Percentiles rank a stretch among this genome's conserved stretches.
Evolutionary conservation across 805 yeast species (phyloP).

Genomic region (Monosporozyma siamensis): DNA sequence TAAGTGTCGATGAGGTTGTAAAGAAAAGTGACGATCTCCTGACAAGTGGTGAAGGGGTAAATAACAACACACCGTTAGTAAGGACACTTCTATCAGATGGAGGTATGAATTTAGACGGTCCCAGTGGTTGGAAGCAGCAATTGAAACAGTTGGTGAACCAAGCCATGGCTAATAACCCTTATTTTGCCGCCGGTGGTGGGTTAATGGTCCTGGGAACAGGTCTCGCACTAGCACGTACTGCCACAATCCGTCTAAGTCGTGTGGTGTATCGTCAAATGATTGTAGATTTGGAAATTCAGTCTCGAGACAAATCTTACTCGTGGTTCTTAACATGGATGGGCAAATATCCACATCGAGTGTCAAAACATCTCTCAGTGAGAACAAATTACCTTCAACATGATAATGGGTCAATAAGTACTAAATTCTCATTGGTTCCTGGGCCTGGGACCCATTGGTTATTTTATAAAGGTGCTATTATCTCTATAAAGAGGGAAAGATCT

Average conservation of each 20-base stretch:
- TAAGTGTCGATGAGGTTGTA: too few relatives aligned
- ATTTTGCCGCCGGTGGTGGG: slow-evolving; percentile 98
- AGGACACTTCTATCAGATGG: background rate
- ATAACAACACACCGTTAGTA: too few relatives aligned
- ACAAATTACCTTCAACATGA: slow-evolving; percentile 82
- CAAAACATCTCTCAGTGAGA: slow-evolving; percentile 84
- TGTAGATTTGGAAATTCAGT: slow-evolving; percentile 87
- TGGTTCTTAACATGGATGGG: slow-evolving; percentile 99
- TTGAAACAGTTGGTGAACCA: slow-evolving; percentile 34
- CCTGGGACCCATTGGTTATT: slow-evolving; percentile 88
- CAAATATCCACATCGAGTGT: slow-evolving; percentile 58
- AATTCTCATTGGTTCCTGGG: slow-evolving; percentile 89
- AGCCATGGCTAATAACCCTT: slow-evolving; percentile 68
- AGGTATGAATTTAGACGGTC: background rate
- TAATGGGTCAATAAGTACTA: slow-evolving; percentile 82
- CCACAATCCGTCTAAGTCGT: slow-evolving; percentile 50
- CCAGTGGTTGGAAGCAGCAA: background rate
- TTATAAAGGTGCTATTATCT: slow-evolving; percentile 81
- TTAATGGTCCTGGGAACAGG: slow-evolving; percentile 91
- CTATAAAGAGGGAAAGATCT: slow-evolving; percentile 82
- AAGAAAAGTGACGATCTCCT: too few relatives aligned
- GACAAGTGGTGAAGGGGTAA: too few relatives aligned
- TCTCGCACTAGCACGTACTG: slow-evolving; percentile 66
- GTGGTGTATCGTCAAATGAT: slow-evolving; percentile 73
- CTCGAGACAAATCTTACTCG: slow-evolving; percentile 83